Evolutionary conservation across 208 protist genomes (phyloP), one percentile per base, ranked within the genome.

Genomic region (Trypanosoma grayi): DNA sequence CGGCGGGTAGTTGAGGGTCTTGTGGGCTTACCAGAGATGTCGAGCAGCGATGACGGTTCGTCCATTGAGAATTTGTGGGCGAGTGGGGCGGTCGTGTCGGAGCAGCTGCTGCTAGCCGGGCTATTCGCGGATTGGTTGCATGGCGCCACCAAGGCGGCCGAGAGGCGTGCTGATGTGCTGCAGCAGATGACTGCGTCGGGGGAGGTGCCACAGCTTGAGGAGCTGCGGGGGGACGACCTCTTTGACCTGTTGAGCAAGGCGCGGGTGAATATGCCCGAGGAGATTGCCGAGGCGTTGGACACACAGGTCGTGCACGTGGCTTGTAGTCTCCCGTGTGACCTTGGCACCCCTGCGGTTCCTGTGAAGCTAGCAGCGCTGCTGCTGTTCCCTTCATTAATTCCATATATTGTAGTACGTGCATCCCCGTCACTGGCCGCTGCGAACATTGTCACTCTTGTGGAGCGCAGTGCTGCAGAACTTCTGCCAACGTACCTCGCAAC

Each of bases 1-100:
- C 65, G 68, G 36, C 81, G 79, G 34, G 59, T 86, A 53, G 73
- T 70, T 27, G 70, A 70, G 24, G 73, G 66, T 10, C 30, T 72
- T 5, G 31, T 43, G 20, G 31, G 50, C 16, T 39, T 65, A 2
- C 50, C 55, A 11, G 25, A 9, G 4, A 40, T 46, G 10, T 52
- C n/a, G n/a, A n/a, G 40, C 40, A 9, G n/a, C 10, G 30, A 34
- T 11, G 25, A 34, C 28, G 20, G 36, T 16, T 14, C 22, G 14
- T 28, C 65, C 8, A 61, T 57, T 4, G 46, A 48, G 52, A 39
- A 36, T n/a, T 34, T 80, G 24, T 76, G 68, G 75, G n/a, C 44
- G 9, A 65, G 52, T 48, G 57, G 28, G 7, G 47, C 56, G 10
- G n/a, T 33, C 20, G 20, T 67, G 20, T 25, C 53, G 0, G 18